Conservation (phyloP, 148 eudicot genomes). For the Vaccinium vitisidaea region DNA sequence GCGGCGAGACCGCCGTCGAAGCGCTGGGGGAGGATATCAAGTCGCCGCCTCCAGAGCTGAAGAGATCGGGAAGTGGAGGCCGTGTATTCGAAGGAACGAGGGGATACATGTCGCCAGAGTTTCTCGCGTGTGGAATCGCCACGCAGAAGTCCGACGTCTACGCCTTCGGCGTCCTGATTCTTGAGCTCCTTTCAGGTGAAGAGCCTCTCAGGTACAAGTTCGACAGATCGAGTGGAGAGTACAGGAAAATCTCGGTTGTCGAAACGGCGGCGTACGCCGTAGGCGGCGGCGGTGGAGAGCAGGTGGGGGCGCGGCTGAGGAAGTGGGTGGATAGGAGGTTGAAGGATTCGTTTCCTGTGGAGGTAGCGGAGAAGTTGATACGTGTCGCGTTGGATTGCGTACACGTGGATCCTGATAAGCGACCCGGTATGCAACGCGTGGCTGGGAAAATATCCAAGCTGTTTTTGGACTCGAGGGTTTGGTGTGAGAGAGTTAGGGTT, state of each 20-base stretch:
- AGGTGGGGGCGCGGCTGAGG: conserved; percentile 52
- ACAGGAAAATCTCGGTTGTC: conserved; percentile 40
- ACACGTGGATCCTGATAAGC: conserved; percentile 44
- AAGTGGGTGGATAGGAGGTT: conserved; percentile 74
- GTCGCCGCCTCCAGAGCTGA: conserved; percentile 11
- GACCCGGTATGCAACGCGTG: conserved; percentile 82
- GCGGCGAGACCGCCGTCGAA: conserved; percentile 51
- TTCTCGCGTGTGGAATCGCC: conserved; percentile 47
- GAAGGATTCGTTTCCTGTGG: conserved; percentile 88
- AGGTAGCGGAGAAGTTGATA: conserved; percentile 58
- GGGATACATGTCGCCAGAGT: conserved; percentile 93
- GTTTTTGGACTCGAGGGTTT: conserved; percentile 61
- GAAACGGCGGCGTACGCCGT: conserved; percentile 50
- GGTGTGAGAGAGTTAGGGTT: conserved; percentile 54
- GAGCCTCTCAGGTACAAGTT: conserved; percentile 59
- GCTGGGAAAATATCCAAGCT: conserved; percentile 65
- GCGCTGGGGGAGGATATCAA: not conserved
- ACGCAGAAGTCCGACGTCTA: conserved; percentile 70
- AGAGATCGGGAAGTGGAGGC: conserved; percentile 30
- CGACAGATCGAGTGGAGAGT: conserved; percentile 45
- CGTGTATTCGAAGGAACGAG: conserved; percentile 48
- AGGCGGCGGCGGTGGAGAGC: conserved; percentile 29
- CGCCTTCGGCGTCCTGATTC: conserved; percentile 70
- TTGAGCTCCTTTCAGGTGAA: conserved; percentile 70
- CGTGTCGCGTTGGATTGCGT: conserved; percentile 69